Evolutionary conservation across 116 monocot species (phyloP).

Genomic region (Trichopus zeylanicus): DNA sequence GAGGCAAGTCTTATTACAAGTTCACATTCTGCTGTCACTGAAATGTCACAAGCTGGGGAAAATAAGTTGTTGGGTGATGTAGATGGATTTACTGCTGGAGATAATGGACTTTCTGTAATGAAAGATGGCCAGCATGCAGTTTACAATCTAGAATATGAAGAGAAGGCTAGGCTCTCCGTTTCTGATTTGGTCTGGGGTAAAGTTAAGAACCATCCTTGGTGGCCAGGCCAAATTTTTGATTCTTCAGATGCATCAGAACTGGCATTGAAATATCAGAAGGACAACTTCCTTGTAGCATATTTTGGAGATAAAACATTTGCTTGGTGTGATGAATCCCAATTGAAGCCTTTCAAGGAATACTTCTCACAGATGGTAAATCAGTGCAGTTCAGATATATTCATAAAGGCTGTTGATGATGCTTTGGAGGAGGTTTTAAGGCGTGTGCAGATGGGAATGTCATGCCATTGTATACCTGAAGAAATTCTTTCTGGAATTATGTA

Average conservation of each 20-base stretch:
- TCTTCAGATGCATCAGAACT: constrained; percentile 43
- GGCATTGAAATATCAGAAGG: constrained; percentile 55
- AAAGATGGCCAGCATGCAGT: constrained; percentile 13
- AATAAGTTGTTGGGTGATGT: constrained; percentile 1
- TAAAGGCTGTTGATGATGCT: constrained; percentile 24
- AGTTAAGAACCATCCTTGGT: constrained; percentile 69
- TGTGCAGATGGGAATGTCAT: constrained; percentile 32
- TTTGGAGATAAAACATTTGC: constrained; percentile 76
- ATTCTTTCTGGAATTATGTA: constrained; percentile 19
- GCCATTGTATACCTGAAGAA: constrained; percentile 43
- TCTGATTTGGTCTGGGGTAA: constrained; percentile 72
- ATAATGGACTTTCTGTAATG: background rate
- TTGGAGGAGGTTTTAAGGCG: constrained; percentile 46
- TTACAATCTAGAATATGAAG: constrained; percentile 21
- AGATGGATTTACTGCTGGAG: constrained; percentile 2
- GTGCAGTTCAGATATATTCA: constrained; percentile 42
- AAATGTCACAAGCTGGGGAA: constrained; percentile 3
- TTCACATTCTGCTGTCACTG: background rate
- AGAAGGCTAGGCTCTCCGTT: constrained; percentile 10
- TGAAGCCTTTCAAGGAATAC: constrained; percentile 49
- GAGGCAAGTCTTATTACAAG: too few relatives aligned
- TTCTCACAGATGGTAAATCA: constrained; percentile 53
- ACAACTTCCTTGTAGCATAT: constrained; percentile 52
- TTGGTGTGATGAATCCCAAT: constrained; percentile 60
- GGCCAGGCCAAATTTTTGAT: constrained; percentile 68